Base-by-base conservation (phyloP, 2,329 filamentous ascomycete genomes). In the Calonectria multiphialidica region DNA sequence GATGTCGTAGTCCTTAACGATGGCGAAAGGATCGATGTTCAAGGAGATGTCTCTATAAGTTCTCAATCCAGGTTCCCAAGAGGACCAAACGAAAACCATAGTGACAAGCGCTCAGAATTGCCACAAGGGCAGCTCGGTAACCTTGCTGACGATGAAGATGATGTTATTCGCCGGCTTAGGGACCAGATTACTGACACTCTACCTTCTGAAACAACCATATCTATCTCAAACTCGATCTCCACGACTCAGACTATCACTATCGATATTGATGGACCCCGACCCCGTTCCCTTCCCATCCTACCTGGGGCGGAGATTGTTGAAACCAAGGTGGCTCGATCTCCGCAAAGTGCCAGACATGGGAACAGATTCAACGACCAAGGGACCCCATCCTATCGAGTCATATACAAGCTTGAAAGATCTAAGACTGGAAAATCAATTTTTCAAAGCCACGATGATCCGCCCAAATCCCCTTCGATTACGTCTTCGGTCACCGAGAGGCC, bases 201-300 rank as follows among this genome's bases (percentile, higher is more conserved):
- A 5, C 87, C 90, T 1, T 81, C 87, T 0, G 87, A 90, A 53
- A 88, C 91, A 0, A 87, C 87, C n/a, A 88, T 93, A 7, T 89
- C 89, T 10, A 90, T 93, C 44, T 89, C 88, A 1, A 91, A 90
- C 7, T 88, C 88, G 3, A 90, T 90, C 0, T 87, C 87, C 1
- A 91, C 89, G 1, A 90, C 88, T 9, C 92, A 92, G 73, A 92
- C 87, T 16, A 91, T 93, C 76, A 92, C 91, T 0, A 90, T 93
- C 3, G 90, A 93, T 66, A 87, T 93, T 44, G 87, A 87, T 16
- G 90, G 90, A 1, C 84, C 87, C 5, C 83, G 87, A 23, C 84
- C 87, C 6, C 84, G 89, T 3, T 84, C 87, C 1, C 82, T 93
- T 2, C 84, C 88, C 1, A 88, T 90, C 2, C 88, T 90, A 0